Base-by-base conservation (phyloP, 192 early-diverging fungal genomes). In the Dissophora globulifera region DNA sequence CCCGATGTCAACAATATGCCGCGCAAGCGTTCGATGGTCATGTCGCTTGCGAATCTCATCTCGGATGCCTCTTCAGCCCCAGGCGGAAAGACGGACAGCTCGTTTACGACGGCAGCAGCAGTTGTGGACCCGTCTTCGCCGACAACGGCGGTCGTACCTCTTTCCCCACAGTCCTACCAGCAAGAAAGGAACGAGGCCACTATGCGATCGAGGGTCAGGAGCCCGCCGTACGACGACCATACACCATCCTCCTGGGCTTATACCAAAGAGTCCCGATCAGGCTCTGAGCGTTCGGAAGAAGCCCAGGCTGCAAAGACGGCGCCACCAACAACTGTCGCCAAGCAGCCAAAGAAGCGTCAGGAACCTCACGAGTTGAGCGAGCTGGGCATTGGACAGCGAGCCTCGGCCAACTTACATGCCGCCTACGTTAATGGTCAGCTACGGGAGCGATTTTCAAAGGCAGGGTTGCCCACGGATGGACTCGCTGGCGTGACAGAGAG, bases 331-430 rank as follows among this genome's bases (percentile, higher is more conserved):
- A 33, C 16, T 23, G 13, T 26, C 0, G 25, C 63, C 0, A 76
- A 76, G 22, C 51, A 20, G 1, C 19, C 45, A 2, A 61, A 66
- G 46, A 66, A 62, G 30, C 63, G 72, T n/a, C 56, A 67, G 38
- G 72, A 76, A 31, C 72, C 72, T 8, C 58, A 52, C 20, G 72
- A 76, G 46, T 26, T 76, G 51, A 76, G 72, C n/a, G 72, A 76
- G 47, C 53, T 76, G 17, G 72, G 72, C 17, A 76, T 76, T 31
- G 72, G 72, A 7, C 72, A 76, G 32, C 27, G 72, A 27, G 72
- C 72, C 12, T 76, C 72, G 30, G 72, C 72, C 4, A 76, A 76
- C 33, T 30, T 76, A 10, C 72, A 76, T 50, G 72, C 72, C 5
- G 72, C 72, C n/a, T 76, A 76, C 23, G 64, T 76, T 29, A 76